These are phyloP conservation scores for Cucurbitaria berberidis DNA, from an alignment of 2,329 filamentous ascomycete genomes.

Conservation along the genomic window DNA sequence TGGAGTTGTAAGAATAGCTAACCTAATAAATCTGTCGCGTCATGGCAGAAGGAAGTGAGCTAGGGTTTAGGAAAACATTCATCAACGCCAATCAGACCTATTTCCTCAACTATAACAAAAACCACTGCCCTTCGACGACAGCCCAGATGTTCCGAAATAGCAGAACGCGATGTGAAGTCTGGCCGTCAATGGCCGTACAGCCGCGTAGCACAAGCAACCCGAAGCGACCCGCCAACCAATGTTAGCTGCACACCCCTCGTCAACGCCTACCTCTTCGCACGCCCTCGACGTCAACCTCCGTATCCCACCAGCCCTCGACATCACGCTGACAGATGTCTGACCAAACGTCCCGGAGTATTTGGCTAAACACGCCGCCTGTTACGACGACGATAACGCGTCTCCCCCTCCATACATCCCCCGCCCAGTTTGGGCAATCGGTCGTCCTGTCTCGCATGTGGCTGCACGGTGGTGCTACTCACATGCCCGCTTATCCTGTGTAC, in stretches of 20 bases:
- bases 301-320: neutral
- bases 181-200: too few species aligned
- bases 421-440: constrained; percentile 25
- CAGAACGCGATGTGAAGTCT: too few species aligned
- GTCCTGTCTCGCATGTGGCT: constrained; percentile 17
- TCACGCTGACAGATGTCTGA: constrained; percentile 14
- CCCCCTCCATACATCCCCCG: neutral
- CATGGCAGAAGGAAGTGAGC: too few species aligned
- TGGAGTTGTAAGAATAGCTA: too few species aligned
- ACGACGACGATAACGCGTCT: neutral
- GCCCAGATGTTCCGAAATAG: too few species aligned
- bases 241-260: neutral
- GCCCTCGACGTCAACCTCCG: neutral
- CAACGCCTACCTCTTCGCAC: neutral
- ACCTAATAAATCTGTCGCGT: too few species aligned
- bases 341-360: constrained; percentile 7
- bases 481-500: neutral
- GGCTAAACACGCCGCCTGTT: constrained; percentile 11
- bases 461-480: constrained; percentile 13
- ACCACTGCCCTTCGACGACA: too few species aligned
- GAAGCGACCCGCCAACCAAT: neutral
- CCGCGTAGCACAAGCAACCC: too few species aligned
- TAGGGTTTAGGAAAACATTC: too few species aligned
- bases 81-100: neutral
- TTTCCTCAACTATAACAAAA: too few species aligned